phyloP scores from a whole-genome alignment of 1,284 basidiomycete species.

The Ganoderma boninense region DNA sequence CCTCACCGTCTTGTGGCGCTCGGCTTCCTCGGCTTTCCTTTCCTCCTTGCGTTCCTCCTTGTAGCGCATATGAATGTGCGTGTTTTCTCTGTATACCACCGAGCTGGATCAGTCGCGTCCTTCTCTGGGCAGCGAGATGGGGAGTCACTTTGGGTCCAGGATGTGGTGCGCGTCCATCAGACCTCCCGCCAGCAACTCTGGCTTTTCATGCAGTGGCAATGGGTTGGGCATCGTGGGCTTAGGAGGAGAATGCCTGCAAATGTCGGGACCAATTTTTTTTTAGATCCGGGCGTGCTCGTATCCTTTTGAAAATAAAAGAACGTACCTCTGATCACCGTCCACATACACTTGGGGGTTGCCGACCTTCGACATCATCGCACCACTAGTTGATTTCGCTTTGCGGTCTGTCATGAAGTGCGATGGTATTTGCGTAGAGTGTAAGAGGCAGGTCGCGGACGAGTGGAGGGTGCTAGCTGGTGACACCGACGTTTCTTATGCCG shows the following conservation, averaged over 20 bases:
- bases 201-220: conserved; percentile 7
- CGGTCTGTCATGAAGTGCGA: conserved; percentile 15
- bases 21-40: conserved; percentile 27
- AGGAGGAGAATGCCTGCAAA: not conserved
- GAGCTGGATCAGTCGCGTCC: no score
- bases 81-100: conserved; percentile 26
- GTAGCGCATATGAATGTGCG: conserved; percentile 22
- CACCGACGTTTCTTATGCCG: conserved; percentile 10
- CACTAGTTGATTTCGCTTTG: conserved; percentile 7
- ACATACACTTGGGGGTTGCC: conserved; percentile 36
- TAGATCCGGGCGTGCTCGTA: no score
- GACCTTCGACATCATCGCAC: conserved; percentile 37
- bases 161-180: conserved; percentile 34
- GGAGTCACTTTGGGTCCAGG: conserved; percentile 34
- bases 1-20: conserved; percentile 28
- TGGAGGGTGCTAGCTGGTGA: not conserved
- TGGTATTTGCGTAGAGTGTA: not conserved
- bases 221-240: not conserved
- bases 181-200: conserved; percentile 20
- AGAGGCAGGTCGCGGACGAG: not conserved
- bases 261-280: not conserved
- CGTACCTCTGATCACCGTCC: conserved; percentile 36
- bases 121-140: no score
- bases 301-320: no score
- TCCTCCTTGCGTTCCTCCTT: conserved; percentile 31